Percentiles rank a stretch among this genome's conserved stretches.
phyloP scores from a whole-genome alignment of 129 eudicot genomes.

The Flaveria ramosissima region DNA sequence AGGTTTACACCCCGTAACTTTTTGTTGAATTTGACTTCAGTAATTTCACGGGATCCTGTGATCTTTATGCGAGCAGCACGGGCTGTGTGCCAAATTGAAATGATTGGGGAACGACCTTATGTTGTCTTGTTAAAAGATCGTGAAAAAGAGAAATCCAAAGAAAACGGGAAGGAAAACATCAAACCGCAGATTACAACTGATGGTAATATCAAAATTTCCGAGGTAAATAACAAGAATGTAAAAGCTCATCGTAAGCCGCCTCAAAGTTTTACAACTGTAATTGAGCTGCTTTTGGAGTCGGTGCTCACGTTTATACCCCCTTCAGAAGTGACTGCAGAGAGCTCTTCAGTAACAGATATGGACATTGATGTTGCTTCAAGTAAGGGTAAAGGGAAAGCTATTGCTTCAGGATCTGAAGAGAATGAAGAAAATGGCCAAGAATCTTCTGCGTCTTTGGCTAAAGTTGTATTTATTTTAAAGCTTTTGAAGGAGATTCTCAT shows the following conservation, averaged over 20 bases:
- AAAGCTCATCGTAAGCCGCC: conserved; percentile 84
- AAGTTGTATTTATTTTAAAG: conserved; percentile 81
- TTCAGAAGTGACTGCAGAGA: conserved; percentile 37
- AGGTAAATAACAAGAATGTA: conserved; percentile 55
- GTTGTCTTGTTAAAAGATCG: conserved; percentile 83
- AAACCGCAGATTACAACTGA: conserved; percentile 54
- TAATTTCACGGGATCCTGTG: conserved; percentile 83
- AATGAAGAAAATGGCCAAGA: conserved; percentile 58
- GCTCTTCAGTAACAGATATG: conserved; percentile 65
- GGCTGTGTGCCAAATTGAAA: conserved; percentile 92
- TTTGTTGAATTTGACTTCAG: conserved; percentile 63
- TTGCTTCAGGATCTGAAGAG: conserved; percentile 58
- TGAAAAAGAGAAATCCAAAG: conserved; percentile 83
- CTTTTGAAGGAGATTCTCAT: conserved; percentile 80
- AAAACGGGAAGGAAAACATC: conserved; percentile 74
- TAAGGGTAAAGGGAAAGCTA: conserved; percentile 90
- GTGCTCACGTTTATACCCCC: conserved; percentile 66
- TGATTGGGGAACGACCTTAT: conserved; percentile 89
- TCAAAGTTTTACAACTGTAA: conserved; percentile 69
- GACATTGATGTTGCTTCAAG: conserved; percentile 67
- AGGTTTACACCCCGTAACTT: conserved; percentile 85
- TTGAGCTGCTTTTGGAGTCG: conserved; percentile 81
- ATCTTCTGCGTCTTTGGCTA: conserved; percentile 73
- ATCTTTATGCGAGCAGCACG: conserved; percentile 83
- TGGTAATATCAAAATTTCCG: conserved; percentile 58